Conservation (phyloP, 2,329 filamentous ascomycete genomes). For the Pseudogymnoascus sp. region DNA sequence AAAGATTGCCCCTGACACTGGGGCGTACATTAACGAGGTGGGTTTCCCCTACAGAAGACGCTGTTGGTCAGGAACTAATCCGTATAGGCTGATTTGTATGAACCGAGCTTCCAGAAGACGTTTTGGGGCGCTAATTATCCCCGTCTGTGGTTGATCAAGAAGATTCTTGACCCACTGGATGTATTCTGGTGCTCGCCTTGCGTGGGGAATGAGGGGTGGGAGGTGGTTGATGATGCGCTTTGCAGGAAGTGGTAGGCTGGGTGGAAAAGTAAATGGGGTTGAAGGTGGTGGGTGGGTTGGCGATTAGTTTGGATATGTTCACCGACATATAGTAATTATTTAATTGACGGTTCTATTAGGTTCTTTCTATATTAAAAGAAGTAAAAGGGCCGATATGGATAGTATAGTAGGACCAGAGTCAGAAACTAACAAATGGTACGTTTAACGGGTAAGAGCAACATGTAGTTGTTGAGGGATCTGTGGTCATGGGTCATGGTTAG, state of each 20-base stretch:
- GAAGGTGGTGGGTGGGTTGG: too few species aligned
- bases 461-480: not conserved
- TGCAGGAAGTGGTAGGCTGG: constrained; percentile 6
- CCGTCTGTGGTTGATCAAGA: constrained; percentile 38
- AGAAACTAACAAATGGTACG: not conserved
- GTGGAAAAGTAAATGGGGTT: too few species aligned
- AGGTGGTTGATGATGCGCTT: constrained; percentile 16
- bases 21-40: constrained; percentile 24
- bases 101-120: constrained; percentile 32
- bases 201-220: constrained; percentile 39
- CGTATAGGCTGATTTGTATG: constrained; percentile 41
- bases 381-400: too few species aligned
- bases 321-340: not conserved
- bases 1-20: constrained; percentile 21
- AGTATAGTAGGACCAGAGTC: too few species aligned
- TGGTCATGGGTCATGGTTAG: not conserved
- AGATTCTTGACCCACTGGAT: constrained; percentile 38
- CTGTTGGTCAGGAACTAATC: constrained; percentile 26
- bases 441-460: too few species aligned
- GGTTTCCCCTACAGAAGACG: constrained; percentile 27
- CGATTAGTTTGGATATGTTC: too few species aligned
- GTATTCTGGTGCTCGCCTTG: constrained; percentile 44
- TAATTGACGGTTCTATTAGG: not conserved
- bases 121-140: constrained; percentile 35
- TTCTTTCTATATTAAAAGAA: too few species aligned